Evolutionary conservation across 23 red algal genomes (phyloP).

Genomic region (Gracilaria caudata): DNA sequence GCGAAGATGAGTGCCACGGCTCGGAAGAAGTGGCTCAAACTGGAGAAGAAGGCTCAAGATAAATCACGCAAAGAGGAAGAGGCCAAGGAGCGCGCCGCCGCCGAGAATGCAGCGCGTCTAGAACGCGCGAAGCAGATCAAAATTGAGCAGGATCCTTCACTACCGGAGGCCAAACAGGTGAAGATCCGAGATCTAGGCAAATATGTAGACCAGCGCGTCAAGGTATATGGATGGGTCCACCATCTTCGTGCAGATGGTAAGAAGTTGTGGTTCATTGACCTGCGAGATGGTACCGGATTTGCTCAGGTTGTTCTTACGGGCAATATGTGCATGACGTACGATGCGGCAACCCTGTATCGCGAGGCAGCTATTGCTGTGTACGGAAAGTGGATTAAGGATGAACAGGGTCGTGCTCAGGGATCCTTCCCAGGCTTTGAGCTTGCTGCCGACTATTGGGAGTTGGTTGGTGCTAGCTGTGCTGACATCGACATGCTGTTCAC

Average conservation of each 20-base stretch:
- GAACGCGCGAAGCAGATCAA: slow-evolving; percentile 78
- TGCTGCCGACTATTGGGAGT: slow-evolving; percentile 91
- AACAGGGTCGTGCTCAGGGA: slow-evolving; percentile 81
- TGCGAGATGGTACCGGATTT: slow-evolving; percentile 97
- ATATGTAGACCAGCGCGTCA: slow-evolving; percentile 50
- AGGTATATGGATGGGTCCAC: slow-evolving; percentile 92
- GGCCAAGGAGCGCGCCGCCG: slow-evolving; percentile 52
- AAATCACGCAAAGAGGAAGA: slow-evolving; percentile 83
- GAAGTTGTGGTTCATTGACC: slow-evolving; percentile 92
- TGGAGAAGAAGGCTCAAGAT: slow-evolving; percentile 69
- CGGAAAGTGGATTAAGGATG: slow-evolving; percentile 77
- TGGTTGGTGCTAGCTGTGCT: slow-evolving; percentile 77
- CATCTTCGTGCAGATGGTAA: slow-evolving; percentile 85
- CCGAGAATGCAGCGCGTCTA: slow-evolving; percentile 62
- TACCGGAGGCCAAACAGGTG: slow-evolving; percentile 61
- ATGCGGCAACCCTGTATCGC: slow-evolving; percentile 83
- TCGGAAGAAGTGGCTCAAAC: slow-evolving; percentile 73
- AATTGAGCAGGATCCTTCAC: slow-evolving; percentile 71
- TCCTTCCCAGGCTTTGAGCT: slow-evolving; percentile 87
- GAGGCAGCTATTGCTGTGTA: slow-evolving; percentile 87
- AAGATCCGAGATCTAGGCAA: slow-evolving; percentile 78
- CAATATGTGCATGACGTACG: slow-evolving; percentile 89
- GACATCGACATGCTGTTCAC: slow-evolving; percentile 95
- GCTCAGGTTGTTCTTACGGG: slow-evolving; percentile 89
- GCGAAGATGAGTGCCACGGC: slow-evolving; percentile 55